phyloP scores from a whole-genome alignment of 2,329 filamentous ascomycete genomes.

The Diaporthe ilicicola region DNA sequence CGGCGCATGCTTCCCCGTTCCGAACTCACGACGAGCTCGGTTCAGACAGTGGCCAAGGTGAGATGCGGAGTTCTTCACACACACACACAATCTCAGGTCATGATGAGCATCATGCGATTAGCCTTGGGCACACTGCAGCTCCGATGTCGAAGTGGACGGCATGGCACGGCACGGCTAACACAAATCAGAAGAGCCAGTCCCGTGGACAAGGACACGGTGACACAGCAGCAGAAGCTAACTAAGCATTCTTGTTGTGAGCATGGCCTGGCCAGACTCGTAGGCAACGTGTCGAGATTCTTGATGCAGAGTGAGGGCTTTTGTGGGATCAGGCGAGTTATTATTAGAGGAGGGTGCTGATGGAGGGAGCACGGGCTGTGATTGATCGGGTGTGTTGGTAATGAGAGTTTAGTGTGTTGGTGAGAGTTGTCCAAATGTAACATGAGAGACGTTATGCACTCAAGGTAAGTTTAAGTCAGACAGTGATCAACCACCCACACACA shows the following conservation, averaged over 20 bases:
- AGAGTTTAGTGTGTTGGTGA: neutral
- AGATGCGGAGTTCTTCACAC: neutral
- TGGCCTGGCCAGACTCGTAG: neutral
- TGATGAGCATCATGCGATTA: neutral
- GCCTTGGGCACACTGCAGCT: neutral
- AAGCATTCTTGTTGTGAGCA: neutral
- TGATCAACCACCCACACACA: too few relatives aligned
- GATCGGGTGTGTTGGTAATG: neutral
- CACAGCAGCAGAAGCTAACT: neutral
- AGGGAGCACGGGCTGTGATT: neutral
- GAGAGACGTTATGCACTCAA: neutral
- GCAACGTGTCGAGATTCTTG: neutral
- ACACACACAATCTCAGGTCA: neutral
- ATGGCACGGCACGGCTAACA: neutral
- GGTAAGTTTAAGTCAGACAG: neutral
- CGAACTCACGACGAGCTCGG: neutral
- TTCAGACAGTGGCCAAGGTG: neutral
- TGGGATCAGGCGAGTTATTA: neutral
- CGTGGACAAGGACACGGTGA: neutral
- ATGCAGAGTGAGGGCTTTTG: neutral
- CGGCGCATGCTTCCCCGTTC: neutral
- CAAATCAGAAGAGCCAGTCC: neutral
- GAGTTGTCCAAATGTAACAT: neutral
- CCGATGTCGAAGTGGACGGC: neutral
- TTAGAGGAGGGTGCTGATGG: neutral